Base-by-base conservation (phyloP, 345 rosid genomes). In the Corymbia maculata region DNA sequence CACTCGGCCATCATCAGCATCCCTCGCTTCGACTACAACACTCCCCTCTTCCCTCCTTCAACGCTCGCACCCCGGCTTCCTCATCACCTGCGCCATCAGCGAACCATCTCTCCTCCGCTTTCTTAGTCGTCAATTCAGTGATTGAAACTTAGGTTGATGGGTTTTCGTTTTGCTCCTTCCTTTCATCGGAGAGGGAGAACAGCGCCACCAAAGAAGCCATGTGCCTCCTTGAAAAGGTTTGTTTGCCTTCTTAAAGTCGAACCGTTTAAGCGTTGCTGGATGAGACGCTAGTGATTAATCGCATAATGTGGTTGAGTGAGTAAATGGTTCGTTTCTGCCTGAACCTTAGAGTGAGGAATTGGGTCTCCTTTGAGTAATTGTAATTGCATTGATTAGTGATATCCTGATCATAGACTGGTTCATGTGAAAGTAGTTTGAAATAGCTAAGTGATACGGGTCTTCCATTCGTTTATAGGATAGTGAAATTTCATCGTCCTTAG, bases 21-120 rank as follows among this genome's bases (percentile, higher is more conserved):
- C n/a, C n/a, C n/a, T n/a, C 96, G 99, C 13, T 97, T 94, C 92
- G 96, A 97, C 89, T 95, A 96, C 95, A 95, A 91, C 87, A 98
- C 98, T 14, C 61, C 97, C 99, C 11, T 92, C 97, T 70, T 90
- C 96, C 52, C 92, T 96, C 84, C 95, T 94, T 90, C 95, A 88
- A 52, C 96, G 90, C 88, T 96, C 99, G 85, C 97, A 95, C 90
- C 92, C 97, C 16, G 98, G 95, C 49, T 97, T 97, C 91, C 97
- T 97, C 92, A 87, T 96, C 89, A 96, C 99, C 85, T 96, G 97
- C 93, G 90, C 94, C 51, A 91, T 96, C 89, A 95, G 94, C 92
- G 68, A 52, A 85, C 55, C 59, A 86, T 30, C 9, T 61, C 15
- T 53, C 10, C 80, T 68, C 50, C 49, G 80, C 45, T 36, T 32